phyloP scores from a whole-genome alignment of 768 basidiomycete species.

The Boletus pseudopeckii region DNA sequence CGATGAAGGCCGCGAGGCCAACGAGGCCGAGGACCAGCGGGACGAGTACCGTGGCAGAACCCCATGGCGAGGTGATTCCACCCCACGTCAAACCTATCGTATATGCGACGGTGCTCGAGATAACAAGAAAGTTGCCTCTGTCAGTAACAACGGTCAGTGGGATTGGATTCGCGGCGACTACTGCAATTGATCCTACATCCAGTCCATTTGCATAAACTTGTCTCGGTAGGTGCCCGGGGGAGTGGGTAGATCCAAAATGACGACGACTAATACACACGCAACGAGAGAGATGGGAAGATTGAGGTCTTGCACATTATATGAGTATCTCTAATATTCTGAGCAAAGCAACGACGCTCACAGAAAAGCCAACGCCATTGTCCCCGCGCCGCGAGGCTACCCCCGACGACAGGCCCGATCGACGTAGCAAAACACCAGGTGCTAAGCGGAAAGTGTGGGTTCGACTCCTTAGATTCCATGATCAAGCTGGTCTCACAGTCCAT shows the following conservation, averaged over 20 bases:
- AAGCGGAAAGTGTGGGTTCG: not conserved
- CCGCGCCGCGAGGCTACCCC: conserved; percentile 31
- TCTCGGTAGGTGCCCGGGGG: conserved; percentile 33
- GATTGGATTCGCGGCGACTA: too few relatives aligned
- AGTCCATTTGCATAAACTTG: conserved; percentile 41
- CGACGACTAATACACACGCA: conserved; percentile 24
- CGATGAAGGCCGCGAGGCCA: conserved; percentile 37
- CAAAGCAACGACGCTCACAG: conserved; percentile 22
- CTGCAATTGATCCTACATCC: conserved; percentile 33
- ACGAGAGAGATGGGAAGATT: conserved; percentile 39
- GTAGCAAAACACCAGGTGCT: conserved; percentile 37
- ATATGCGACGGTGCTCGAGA: conserved; percentile 32
- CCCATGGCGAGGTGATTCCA: conserved; percentile 44
- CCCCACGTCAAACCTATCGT: conserved; percentile 49
- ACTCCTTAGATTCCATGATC: not conserved
- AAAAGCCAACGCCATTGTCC: conserved; percentile 42
- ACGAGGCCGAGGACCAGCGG: conserved; percentile 42
- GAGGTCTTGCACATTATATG: conserved; percentile 28
- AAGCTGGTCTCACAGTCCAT: conserved; percentile 30
- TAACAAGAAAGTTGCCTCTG: conserved; percentile 43
- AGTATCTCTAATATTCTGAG: not conserved
- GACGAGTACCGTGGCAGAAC: conserved; percentile 35
- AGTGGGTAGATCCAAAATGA: conserved; percentile 33
- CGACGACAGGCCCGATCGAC: conserved; percentile 35
- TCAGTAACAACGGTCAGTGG: not conserved